A percentile compares a stretch with the other conserved stretches of the same genome.
Conservation (phyloP, 257 asterid species). For the Ophiorrhiza pumila region DNA sequence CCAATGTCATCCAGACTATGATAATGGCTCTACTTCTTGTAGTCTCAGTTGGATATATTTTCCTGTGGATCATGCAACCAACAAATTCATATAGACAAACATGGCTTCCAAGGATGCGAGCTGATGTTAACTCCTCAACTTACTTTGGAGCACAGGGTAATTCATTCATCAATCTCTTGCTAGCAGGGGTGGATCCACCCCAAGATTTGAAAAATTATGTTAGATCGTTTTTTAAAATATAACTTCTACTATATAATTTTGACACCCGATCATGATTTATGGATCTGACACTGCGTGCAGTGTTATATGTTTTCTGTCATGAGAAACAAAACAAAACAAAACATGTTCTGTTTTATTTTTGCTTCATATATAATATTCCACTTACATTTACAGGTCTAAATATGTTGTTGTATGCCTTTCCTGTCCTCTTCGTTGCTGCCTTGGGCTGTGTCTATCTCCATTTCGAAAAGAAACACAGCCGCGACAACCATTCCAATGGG, state of each 20-base stretch:
- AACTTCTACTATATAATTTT: too few relatives aligned
- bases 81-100: slow-evolving; percentile 35
- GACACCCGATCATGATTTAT: too few relatives aligned
- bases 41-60: slow-evolving; percentile 46
- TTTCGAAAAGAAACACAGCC: slow-evolving; percentile 35
- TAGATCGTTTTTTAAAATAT: too few relatives aligned
- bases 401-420: slow-evolving; percentile 46
- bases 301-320: too few relatives aligned
- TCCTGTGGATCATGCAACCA: slow-evolving; percentile 61
- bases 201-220: too few relatives aligned
- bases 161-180: not conserved
- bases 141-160: slow-evolving; percentile 80
- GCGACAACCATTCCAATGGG: slow-evolving; percentile 30
- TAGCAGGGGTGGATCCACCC: too few relatives aligned
- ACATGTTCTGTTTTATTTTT: not conserved
- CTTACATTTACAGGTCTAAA: slow-evolving; percentile 52
- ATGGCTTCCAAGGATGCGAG: slow-evolving; percentile 53
- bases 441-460: slow-evolving; percentile 77
- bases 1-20: slow-evolving; percentile 27
- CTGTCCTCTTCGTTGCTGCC: slow-evolving; percentile 59
- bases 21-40: slow-evolving; percentile 35
- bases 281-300: too few relatives aligned
- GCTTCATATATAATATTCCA: not conserved
- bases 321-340: too few relatives aligned
- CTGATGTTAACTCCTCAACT: slow-evolving; percentile 53